Base-by-base conservation (phyloP, 805 yeast species). In the Candida peoriensis region DNA sequence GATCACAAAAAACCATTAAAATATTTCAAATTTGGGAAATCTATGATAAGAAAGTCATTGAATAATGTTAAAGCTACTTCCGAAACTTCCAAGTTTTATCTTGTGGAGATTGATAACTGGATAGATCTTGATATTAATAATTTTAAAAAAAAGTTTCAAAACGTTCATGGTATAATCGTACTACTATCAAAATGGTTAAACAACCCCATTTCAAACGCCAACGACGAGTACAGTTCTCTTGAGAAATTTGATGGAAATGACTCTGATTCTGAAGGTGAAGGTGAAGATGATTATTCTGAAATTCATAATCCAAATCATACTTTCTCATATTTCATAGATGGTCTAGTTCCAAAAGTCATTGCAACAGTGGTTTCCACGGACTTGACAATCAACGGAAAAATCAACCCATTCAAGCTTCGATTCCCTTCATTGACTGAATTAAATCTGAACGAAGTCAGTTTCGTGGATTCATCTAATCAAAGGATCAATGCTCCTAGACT, bases 1-100 rank as follows among this genome's bases (percentile, higher is more conserved):
- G 38, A 38, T 31, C 41, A 38, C 30, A 30, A 28, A 14, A 32
- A 32, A 10, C 37, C 36, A 15, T 17, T 36, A 12, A 36, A 32
- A 10, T 32, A 29, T 21, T 38, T 38, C 22, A 34, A 31, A 21
- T 28, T 28, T 7, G 15, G 15, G 4, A 27, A 27, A 22, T 14
- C n/a, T 16, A 20, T 13, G 5, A 33, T 24, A 22, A 23, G 41
- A 23, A 16, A 23, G 12, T 11, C 14, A 5, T 9, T 32, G 9
- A 14, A 17, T 12, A 29, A 25, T 19, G 16, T 32, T 5, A 26
- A 23, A 3, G 12, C 19, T 9, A 21, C 30, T 2, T n/a, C 18
- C 3, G 15, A 19, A 11, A 10, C 13, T 17, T 14, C n/a, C 3
- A 5, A 6, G 18, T 30, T 33, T n/a, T 37, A 23, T n/a, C 19